Percentiles rank a stretch among this genome's conserved stretches.
Conservation (phyloP, 169 alveolate species). For the Neospora caninum region DNA sequence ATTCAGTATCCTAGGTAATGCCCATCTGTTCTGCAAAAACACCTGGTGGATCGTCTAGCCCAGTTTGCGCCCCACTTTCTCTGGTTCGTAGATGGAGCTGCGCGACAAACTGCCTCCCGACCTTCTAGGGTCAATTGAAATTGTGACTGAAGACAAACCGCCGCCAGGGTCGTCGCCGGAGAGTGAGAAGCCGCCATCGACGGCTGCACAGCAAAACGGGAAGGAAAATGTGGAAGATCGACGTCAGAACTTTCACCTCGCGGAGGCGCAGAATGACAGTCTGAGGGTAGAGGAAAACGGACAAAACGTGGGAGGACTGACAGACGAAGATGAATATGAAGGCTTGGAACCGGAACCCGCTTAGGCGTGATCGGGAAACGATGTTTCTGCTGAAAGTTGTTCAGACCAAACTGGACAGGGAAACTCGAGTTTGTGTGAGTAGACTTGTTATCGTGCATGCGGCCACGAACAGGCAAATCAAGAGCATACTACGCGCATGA, state of each 20-base stretch:
- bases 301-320: neutral
- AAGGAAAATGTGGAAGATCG: neutral
- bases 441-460: too few relatives aligned
- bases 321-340: conserved; percentile 33
- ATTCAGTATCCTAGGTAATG: too few relatives aligned
- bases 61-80: too few relatives aligned
- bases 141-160: neutral
- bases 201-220: neutral
- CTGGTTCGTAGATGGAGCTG: neutral
- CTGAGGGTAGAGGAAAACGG: neutral
- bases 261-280: neutral
- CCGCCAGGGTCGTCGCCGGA: neutral
- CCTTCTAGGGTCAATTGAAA: neutral
- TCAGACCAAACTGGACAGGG: too few relatives aligned
- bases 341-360: conserved; percentile 26
- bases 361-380: neutral
- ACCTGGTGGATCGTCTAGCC: too few relatives aligned
- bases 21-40: too few relatives aligned
- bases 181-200: too few relatives aligned
- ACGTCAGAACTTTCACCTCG: neutral
- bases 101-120: conserved; percentile 35
- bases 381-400: too few relatives aligned
- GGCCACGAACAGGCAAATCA: too few relatives aligned
- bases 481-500: too few relatives aligned
- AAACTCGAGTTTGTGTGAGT: too few relatives aligned